Evolutionary conservation across 176 grass and related monocot genomes (phyloP).

Genomic region (Puya raimondii): DNA sequence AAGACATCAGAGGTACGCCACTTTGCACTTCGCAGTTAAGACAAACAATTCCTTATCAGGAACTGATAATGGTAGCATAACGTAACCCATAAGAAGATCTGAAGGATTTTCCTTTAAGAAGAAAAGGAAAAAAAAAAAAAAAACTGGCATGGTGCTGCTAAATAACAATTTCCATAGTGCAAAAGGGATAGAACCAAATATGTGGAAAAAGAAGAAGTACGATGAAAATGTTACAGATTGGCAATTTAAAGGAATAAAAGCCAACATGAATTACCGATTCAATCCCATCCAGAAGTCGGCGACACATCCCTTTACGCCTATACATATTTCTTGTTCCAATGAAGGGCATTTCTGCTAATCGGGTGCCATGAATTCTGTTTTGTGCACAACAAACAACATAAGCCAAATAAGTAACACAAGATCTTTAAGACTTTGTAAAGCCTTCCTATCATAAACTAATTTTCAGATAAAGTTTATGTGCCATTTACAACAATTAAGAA

Average conservation of each 20-base stretch:
- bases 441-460: neutral
- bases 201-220: neutral
- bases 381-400: constrained; percentile 9
- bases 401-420: neutral
- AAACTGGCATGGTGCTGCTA: no score
- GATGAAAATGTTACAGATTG: neutral
- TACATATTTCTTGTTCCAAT: constrained; percentile 81
- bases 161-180: neutral
- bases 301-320: constrained; percentile 86
- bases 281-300: constrained; percentile 65
- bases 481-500: neutral
- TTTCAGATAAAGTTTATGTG: neutral
- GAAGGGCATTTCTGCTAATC: constrained; percentile 95
- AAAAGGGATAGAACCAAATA: neutral
- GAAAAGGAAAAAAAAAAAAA: no score
- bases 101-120: no score
- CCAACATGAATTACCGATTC: constrained; percentile 57
- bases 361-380: constrained; percentile 88
- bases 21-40: no score
- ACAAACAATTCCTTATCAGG: no score
- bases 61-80: no score
- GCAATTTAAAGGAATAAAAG: constrained; percentile 22
- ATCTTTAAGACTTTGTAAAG: neutral
- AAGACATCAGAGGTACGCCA: no score
- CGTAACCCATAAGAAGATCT: no score